Evolutionary conservation across 23 red algal species (phyloP), one percentile per base, ranked within the genome.

Genomic region (Gracilaria caudata): DNA sequence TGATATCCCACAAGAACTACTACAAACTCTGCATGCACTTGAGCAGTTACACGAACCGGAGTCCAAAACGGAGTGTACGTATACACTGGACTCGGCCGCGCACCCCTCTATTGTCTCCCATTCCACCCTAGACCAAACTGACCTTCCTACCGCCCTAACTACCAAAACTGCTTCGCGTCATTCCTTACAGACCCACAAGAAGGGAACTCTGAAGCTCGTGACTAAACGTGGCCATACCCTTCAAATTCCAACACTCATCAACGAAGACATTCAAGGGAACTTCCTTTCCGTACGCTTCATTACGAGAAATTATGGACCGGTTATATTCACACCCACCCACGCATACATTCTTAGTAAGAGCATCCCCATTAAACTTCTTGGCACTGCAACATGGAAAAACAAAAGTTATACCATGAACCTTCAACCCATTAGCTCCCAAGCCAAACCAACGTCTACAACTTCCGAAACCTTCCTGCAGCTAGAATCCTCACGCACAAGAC

Each of bases 191-290:
- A 43, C 68, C 2, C 41, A 40, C 5, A 40, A 44, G 68, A 40
- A 73, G 8, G 68, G 68, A 73, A 73, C 39, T 13, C 35, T 73
- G n/a, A 33, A 35, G 30, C 63, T 68, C 4, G 34, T 68, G 25
- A 35, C 13, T 68, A 23, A 68, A 4, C 33, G 13, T 35, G 63
- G 63, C 34, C 6, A 4, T 4, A 4, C 4, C 4, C 43, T 45
- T 45, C 11, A 4, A 11, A 4, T 45, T 4, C 68, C 35, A n/a
- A 44, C 35, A 1, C 39, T 73, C 37, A 21, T 43, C 36, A 41
- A 45, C n/a, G 9, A 19, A 3, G 2, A 40, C 4, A 7, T 43
- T 25, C 34, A 73, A 16, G 68, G 36, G 4, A 73, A 73, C 32
- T 4, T 73, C 16, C 11, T 73, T 14, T 73, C 68, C 7, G 68